Percentiles rank a stretch among this genome's conserved stretches.
Evolutionary conservation across 768 basidiomycete genomes (phyloP).

Genomic region (Mycena pura): DNA sequence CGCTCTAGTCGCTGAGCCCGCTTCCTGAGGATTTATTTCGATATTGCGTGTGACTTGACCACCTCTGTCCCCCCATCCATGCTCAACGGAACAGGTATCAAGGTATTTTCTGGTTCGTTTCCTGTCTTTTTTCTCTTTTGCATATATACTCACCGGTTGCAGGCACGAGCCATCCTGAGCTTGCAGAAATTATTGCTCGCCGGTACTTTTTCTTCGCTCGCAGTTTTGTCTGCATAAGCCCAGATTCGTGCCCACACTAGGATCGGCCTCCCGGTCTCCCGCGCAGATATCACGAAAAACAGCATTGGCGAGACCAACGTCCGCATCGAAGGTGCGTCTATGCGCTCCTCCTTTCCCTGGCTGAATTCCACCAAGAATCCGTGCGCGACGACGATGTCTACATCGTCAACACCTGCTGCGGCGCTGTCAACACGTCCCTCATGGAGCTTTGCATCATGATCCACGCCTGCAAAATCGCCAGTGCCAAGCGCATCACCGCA

Average conservation of each 20-base stretch:
- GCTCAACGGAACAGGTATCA: slow-evolving; percentile 64
- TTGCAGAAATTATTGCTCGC: slow-evolving; percentile 92
- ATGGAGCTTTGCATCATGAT: slow-evolving; percentile 99
- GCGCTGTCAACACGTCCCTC: slow-evolving; percentile 87
- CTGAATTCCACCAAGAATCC: no score
- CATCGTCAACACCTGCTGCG: slow-evolving; percentile 93
- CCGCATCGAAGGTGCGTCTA: slow-evolving; percentile 60
- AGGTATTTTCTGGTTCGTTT: slow-evolving; percentile 58
- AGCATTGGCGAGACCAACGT: slow-evolving; percentile 93
- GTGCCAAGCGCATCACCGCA: slow-evolving; percentile 97
- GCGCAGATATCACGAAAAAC: slow-evolving; percentile 86
- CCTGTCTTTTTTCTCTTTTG: background rate
- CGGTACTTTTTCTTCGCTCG: slow-evolving; percentile 59
- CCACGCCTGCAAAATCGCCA: slow-evolving; percentile 99
- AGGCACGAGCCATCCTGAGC: slow-evolving; percentile 96
- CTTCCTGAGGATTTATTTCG: no score
- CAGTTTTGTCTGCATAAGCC: no score
- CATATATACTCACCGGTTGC: slow-evolving; percentile 7
- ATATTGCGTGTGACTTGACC: no score
- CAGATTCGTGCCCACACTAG: slow-evolving; percentile 59
- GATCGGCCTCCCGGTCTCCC: slow-evolving; percentile 87
- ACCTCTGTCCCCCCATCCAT: background rate
- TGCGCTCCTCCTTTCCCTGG: background rate
- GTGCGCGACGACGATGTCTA: slow-evolving; percentile 99
- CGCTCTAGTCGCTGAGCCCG: no score